Conservation (phyloP, 306 rosid species). For the Mimosa bimucronata region DNA sequence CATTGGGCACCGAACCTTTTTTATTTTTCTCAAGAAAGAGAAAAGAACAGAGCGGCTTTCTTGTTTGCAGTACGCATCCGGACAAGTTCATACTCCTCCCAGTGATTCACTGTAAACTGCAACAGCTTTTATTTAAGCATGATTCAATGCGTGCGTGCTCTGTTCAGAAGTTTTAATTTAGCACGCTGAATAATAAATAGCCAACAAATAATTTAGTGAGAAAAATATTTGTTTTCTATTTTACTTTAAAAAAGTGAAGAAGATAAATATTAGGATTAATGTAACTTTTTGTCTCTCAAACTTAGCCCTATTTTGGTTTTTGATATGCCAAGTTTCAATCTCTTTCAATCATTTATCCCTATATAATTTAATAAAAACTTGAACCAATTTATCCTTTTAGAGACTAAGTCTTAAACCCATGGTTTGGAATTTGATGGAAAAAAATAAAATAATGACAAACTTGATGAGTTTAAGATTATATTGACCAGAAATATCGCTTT, state of each 20-base stretch:
- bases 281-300: no score
- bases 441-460: no score
- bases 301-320: no score
- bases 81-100: not conserved
- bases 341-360: no score
- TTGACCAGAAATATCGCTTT: no score
- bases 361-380: no score
- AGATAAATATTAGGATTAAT: not conserved
- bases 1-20: not conserved
- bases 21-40: not conserved
- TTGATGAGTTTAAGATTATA: no score
- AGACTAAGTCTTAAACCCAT: no score
- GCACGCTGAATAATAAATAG: not conserved
- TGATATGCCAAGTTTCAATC: no score
- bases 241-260: not conserved
- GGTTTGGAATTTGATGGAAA: no score
- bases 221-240: not conserved
- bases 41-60: not conserved
- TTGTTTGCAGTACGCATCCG: not conserved
- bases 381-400: no score
- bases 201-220: not conserved
- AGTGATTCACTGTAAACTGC: not conserved
- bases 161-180: not conserved
- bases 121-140: not conserved
- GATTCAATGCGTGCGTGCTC: not conserved